Conservation (phyloP, 176 grass and related monocot species). For the Hsuehochloa calcarea region DNA sequence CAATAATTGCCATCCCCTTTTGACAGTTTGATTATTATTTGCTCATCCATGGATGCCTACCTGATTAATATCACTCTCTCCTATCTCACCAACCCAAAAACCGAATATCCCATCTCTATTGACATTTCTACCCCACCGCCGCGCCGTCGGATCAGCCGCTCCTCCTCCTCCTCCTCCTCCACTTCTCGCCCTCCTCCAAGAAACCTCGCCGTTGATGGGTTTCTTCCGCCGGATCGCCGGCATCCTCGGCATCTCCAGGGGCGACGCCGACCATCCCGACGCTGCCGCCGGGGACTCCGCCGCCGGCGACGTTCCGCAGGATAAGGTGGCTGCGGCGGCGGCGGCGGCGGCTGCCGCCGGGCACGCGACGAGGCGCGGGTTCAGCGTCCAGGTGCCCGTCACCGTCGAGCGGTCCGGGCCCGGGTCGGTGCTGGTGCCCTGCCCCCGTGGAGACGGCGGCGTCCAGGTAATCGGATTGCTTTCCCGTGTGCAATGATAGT, state of each 20-base stretch:
- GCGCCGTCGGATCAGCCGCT: slow-evolving; percentile 32
- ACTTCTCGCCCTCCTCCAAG: neutral
- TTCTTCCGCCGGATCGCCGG: slow-evolving; percentile 43
- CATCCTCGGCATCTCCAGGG: slow-evolving; percentile 41
- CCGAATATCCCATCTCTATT: neutral
- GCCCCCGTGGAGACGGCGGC: slow-evolving; percentile 49
- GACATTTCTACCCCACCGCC: slow-evolving; percentile 23
- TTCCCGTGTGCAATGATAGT: neutral
- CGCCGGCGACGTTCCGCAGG: slow-evolving; percentile 28
- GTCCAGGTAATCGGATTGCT: slow-evolving; percentile 48
- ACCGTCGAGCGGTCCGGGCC: slow-evolving; percentile 39
- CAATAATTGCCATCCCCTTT: neutral
- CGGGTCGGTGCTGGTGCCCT: slow-evolving; percentile 43
- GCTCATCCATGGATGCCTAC: neutral
- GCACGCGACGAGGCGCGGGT: slow-evolving; percentile 38
- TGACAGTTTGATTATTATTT: neutral
- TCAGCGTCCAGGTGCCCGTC: slow-evolving; percentile 56
- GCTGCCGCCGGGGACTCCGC: neutral
- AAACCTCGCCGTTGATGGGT: slow-evolving; percentile 35
- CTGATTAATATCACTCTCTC: neutral
- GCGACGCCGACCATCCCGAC: slow-evolving; percentile 48
- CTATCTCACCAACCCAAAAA: neutral
- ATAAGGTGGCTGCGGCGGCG: slow-evolving; percentile 15
- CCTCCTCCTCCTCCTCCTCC: neutral
- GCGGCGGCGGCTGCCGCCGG: neutral